Evolutionary conservation across 352 stramenopile species (phyloP).

Genomic region (Phytophthora lateralis): DNA sequence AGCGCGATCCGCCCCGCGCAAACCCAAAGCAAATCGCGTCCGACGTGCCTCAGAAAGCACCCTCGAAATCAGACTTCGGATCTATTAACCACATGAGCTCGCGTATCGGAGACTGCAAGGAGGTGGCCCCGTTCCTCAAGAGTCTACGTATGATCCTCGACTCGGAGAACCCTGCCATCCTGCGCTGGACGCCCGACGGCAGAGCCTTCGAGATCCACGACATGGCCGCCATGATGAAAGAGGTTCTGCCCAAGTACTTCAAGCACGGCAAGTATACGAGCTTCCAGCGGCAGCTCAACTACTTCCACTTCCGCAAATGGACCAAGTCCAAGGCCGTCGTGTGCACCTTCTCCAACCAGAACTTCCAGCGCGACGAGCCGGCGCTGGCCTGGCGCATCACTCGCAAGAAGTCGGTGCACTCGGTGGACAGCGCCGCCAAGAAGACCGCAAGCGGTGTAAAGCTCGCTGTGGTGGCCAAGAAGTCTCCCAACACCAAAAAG

Average conservation of each 20-base stretch:
- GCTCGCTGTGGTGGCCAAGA: background rate
- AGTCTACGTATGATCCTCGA: constrained; percentile 70
- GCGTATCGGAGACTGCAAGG: constrained; percentile 26
- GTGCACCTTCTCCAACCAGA: constrained; percentile 76
- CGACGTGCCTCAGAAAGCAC: constrained; percentile 14
- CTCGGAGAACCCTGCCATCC: constrained; percentile 44
- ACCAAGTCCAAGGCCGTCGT: constrained; percentile 83
- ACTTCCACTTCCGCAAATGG: constrained; percentile 94
- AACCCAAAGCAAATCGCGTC: constrained; percentile 27
- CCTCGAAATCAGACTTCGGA: constrained; percentile 11
- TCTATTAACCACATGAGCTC: background rate
- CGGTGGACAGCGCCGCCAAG: background rate
- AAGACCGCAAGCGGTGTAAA: background rate
- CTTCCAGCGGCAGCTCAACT: constrained; percentile 94
- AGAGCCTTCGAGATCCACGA: constrained; percentile 75
- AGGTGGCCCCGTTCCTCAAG: constrained; percentile 75
- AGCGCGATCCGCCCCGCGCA: background rate
- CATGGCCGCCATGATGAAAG: constrained; percentile 72
- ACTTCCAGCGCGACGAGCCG: constrained; percentile 67
- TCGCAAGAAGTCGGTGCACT: constrained; percentile 58
- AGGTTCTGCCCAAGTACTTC: constrained; percentile 93
- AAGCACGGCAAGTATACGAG: constrained; percentile 94
- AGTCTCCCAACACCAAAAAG: constrained; percentile 20
- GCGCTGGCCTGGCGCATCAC: constrained; percentile 63
- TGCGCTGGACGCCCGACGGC: constrained; percentile 62